Conservation (phyloP, 2,329 filamentous ascomycete species). For the Pseudomassariella vexata region DNA sequence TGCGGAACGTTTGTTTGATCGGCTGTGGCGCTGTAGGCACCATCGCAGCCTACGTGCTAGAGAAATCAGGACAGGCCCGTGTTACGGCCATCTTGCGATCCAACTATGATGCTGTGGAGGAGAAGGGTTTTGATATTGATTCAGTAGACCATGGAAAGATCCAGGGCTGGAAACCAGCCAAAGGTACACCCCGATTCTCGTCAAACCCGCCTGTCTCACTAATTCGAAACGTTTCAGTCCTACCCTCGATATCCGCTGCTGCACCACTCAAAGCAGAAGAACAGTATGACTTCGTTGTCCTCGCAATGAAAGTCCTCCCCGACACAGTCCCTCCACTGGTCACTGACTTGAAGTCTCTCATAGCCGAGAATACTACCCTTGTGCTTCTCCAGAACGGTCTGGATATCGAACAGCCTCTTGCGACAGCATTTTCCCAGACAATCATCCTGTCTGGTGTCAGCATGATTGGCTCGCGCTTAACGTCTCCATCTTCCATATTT, state of each 20-base stretch:
- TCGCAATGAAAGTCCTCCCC: slow-evolving; percentile 53
- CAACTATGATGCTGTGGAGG: slow-evolving; percentile 42
- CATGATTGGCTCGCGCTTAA: slow-evolving; percentile 46
- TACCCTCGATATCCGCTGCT: no score
- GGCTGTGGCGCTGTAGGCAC: no score
- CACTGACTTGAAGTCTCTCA: slow-evolving; percentile 46
- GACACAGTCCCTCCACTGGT: slow-evolving; percentile 45
- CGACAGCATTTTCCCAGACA: slow-evolving; percentile 43
- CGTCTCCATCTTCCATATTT: slow-evolving; percentile 37
- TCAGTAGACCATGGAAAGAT: slow-evolving; percentile 50
- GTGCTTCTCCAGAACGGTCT: slow-evolving; percentile 57
- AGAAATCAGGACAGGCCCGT: slow-evolving; percentile 40
- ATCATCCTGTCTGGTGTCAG: slow-evolving; percentile 47
- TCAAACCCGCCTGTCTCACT: no score
- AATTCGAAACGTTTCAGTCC: no score
- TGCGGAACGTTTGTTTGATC: no score
- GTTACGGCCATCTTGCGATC: slow-evolving; percentile 52
- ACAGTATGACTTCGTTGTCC: slow-evolving; percentile 50
- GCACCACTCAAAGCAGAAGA: no score
- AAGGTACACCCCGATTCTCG: slow-evolving; percentile 2
- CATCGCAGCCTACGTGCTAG: slow-evolving; percentile 48
- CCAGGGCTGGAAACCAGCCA: slow-evolving; percentile 39
- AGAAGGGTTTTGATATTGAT: slow-evolving; percentile 46
- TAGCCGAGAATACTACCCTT: slow-evolving; percentile 43
- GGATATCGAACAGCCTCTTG: slow-evolving; percentile 54